phyloP scores from a whole-genome alignment of 495 filamentous ascomycete genomes.

The Penicillium goetzii region DNA sequence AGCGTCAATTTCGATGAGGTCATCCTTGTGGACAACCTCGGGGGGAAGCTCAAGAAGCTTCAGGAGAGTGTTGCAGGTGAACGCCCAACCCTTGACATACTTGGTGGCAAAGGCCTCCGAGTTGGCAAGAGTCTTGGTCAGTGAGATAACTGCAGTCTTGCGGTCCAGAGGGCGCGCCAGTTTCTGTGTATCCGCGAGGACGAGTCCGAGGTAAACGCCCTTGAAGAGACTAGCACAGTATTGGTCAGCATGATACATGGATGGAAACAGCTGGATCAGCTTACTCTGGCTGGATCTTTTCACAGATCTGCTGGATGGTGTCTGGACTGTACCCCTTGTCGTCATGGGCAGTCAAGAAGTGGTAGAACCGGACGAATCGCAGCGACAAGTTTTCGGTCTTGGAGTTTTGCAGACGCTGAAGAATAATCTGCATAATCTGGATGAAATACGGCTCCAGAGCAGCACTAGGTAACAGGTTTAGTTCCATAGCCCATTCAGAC shows the following conservation, averaged over 20 bases:
- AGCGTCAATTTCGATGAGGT: slow-evolving; percentile 82
- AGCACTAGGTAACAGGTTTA: slow-evolving; percentile 43
- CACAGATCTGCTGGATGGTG: slow-evolving; percentile 79
- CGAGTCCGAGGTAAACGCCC: slow-evolving; percentile 79
- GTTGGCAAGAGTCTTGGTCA: slow-evolving; percentile 86
- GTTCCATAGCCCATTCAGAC: neutral
- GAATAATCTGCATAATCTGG: slow-evolving; percentile 77
- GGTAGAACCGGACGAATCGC: slow-evolving; percentile 88
- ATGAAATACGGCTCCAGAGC: slow-evolving; percentile 76
- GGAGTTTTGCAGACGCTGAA: slow-evolving; percentile 75
- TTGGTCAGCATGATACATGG: slow-evolving; percentile 20
- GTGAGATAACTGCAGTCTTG: slow-evolving; percentile 88
- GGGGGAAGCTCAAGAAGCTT: slow-evolving; percentile 88
- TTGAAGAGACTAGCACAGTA: slow-evolving; percentile 66
- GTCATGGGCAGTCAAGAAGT: slow-evolving; percentile 78
- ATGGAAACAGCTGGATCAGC: slow-evolving; percentile 15
- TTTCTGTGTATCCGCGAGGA: slow-evolving; percentile 85
- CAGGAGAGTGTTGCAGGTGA: slow-evolving; percentile 81
- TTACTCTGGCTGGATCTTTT: slow-evolving; percentile 75
- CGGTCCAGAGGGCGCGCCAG: slow-evolving; percentile 86
- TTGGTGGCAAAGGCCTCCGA: slow-evolving; percentile 75
- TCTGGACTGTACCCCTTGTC: slow-evolving; percentile 84
- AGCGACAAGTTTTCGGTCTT: slow-evolving; percentile 80
- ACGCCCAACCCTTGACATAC: slow-evolving; percentile 80
- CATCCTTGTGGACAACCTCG: slow-evolving; percentile 69